These are phyloP conservation scores for Hypocrella siamensis DNA, from an alignment of 2,329 filamentous ascomycete species.

Conservation along the genomic window DNA sequence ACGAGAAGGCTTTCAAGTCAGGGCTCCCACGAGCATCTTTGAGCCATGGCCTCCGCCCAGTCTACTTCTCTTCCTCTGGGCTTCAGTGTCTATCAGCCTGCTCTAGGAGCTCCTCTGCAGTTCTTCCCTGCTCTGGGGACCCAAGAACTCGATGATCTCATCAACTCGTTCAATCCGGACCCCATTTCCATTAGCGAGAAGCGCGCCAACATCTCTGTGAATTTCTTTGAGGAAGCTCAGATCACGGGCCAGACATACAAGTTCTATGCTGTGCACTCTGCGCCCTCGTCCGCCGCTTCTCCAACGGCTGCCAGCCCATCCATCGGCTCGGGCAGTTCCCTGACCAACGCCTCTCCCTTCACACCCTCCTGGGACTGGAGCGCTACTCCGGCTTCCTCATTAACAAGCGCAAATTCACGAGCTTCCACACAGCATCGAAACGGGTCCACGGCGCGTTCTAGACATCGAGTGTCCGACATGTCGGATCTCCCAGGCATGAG, in stretches of 20 bases:
- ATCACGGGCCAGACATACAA: constrained; percentile 42
- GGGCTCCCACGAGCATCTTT: no score
- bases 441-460: constrained; percentile 13
- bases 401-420: constrained; percentile 15
- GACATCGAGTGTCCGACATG: constrained; percentile 25
- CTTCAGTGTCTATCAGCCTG: constrained; percentile 45
- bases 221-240: constrained; percentile 39
- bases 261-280: constrained; percentile 37
- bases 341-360: constrained; percentile 32
- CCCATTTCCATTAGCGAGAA: constrained; percentile 39
- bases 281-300: constrained; percentile 19
- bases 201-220: constrained; percentile 39
- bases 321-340: constrained; percentile 29
- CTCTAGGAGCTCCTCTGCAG: constrained; percentile 40
- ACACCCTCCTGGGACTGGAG: constrained; percentile 32
- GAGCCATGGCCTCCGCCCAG: neutral
- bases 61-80: constrained; percentile 22
- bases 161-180: constrained; percentile 41
- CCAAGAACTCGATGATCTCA: constrained; percentile 43
- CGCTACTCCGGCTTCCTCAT: constrained; percentile 6
- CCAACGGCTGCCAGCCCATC: constrained; percentile 25
- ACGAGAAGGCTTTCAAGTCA: no score
- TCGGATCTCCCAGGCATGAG: constrained; percentile 46
- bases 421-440: constrained; percentile 12
- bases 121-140: constrained; percentile 51